phyloP scores from a whole-genome alignment of 1,139 yeast genomes.

The Nematodospora anomalae region DNA sequence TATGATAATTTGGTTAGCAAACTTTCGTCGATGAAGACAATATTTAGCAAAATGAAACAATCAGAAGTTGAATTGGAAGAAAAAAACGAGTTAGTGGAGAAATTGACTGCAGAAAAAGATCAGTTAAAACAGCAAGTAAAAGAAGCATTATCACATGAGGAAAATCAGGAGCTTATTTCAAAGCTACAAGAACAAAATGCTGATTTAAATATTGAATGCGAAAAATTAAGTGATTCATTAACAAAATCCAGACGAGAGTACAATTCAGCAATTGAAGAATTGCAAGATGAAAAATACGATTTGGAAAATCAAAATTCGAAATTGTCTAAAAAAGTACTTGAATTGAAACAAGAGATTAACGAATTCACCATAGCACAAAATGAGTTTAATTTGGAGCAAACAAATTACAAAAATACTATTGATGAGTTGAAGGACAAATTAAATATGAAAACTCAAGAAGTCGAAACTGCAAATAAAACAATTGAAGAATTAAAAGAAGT shows the following conservation, averaged over 20 bases:
- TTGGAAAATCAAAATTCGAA: conserved; percentile 40
- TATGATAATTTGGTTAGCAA: conserved; percentile 75
- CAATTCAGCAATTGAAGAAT: conserved; percentile 40
- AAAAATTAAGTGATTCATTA: conserved; percentile 54
- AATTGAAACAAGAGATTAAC: conserved; percentile 40
- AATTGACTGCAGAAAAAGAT: conserved; percentile 30
- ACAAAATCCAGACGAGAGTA: conserved; percentile 46
- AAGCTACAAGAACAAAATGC: conserved; percentile 42
- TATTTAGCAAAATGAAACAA: conserved; percentile 73
- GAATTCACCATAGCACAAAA: conserved; percentile 49
- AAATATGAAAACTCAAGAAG: conserved; percentile 23
- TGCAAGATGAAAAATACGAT: conserved; percentile 49
- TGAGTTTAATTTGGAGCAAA: conserved; percentile 48
- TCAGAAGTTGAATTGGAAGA: conserved; percentile 70
- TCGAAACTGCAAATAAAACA: conserved; percentile 14
- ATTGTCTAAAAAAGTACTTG: conserved; percentile 37
- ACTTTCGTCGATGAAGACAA: conserved; percentile 76
- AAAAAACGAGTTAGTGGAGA: conserved; percentile 42
- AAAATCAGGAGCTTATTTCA: conserved; percentile 25
- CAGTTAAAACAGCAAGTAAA: conserved; percentile 20
- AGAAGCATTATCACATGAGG: conserved; percentile 17
- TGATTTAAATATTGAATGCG: conserved; percentile 66
- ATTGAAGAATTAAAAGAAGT: conserved; percentile 14
- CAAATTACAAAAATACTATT: conserved; percentile 40
- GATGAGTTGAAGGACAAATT: conserved; percentile 47